Evolutionary conservation across 208 protist species (phyloP).

Genomic region (Trypanosomatidae sp.): DNA sequence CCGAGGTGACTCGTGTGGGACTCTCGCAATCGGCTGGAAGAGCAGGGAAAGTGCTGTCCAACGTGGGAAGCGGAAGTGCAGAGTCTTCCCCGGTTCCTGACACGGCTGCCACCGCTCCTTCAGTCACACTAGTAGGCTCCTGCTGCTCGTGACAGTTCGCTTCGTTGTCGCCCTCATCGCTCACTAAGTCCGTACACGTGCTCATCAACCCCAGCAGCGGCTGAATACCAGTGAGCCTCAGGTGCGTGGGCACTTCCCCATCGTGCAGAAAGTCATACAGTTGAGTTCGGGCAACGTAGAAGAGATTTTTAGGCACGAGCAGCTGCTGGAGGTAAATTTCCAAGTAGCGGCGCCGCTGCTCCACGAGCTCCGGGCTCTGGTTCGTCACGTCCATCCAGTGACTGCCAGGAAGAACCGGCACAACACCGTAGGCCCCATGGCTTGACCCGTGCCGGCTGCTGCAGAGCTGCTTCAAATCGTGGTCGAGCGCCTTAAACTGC

Average conservation of each 20-base stretch:
- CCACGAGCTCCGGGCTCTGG: slow-evolving; percentile 76
- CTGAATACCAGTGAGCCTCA: slow-evolving; percentile 31
- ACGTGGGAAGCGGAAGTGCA: background rate
- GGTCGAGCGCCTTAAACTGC: slow-evolving; percentile 78
- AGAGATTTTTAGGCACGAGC: slow-evolving; percentile 70
- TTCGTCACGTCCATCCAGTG: slow-evolving; percentile 91
- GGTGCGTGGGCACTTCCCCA: slow-evolving; percentile 58
- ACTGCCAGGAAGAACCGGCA: slow-evolving; percentile 77
- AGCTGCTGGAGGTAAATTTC: slow-evolving; percentile 89
- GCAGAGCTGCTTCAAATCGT: slow-evolving; percentile 62
- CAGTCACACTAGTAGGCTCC: background rate
- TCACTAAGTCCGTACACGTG: slow-evolving; percentile 11
- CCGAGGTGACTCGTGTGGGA: background rate
- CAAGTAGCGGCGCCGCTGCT: slow-evolving; percentile 68
- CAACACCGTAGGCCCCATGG: slow-evolving; percentile 70
- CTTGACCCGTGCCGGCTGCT: slow-evolving; percentile 23
- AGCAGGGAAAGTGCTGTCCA: background rate
- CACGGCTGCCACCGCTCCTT: background rate
- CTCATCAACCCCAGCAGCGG: slow-evolving; percentile 35
- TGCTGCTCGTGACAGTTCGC: slow-evolving; percentile 7
- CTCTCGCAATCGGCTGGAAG: background rate
- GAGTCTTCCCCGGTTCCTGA: background rate
- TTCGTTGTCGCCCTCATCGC: slow-evolving; percentile 25
- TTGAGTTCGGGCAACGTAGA: slow-evolving; percentile 64
- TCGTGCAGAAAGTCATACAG: slow-evolving; percentile 85